phyloP scores from a whole-genome alignment of 441 rosid genomes.

The Cnidoscolus chayamansa region DNA sequence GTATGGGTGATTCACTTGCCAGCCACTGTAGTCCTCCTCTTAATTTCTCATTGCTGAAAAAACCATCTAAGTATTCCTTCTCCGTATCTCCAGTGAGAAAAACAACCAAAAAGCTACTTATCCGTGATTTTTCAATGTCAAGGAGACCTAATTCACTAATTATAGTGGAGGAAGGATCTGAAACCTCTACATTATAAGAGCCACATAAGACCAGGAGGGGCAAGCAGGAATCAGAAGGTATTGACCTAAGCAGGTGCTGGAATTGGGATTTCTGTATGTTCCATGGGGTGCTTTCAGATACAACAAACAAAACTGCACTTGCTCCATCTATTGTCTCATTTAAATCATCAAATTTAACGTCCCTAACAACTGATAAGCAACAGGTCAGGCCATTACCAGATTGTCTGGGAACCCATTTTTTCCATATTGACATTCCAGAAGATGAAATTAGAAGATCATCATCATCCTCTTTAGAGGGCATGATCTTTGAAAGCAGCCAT shows the following conservation, averaged over 20 bases:
- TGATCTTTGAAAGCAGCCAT: constrained; percentile 79
- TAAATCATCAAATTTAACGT: constrained; percentile 35
- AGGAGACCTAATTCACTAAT: constrained; percentile 55
- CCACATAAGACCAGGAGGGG: constrained; percentile 76
- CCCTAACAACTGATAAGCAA: constrained; percentile 71
- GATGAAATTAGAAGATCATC: constrained; percentile 52
- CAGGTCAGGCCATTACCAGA: constrained; percentile 44
- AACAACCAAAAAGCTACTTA: constrained; percentile 49
- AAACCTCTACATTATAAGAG: constrained; percentile 35
- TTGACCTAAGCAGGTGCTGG: constrained; percentile 51
- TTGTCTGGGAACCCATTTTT: constrained; percentile 53
- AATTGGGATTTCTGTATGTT: constrained; percentile 58
- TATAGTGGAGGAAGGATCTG: constrained; percentile 42
- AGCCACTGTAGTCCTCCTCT: constrained; percentile 84
- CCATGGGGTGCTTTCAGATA: constrained; percentile 57
- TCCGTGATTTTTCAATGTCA: constrained; percentile 61
- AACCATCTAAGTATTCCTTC: constrained; percentile 40
- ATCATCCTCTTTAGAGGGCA: constrained; percentile 45
- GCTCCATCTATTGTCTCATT: constrained; percentile 55
- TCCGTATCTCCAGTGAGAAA: constrained; percentile 52
- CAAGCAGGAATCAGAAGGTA: constrained; percentile 62
- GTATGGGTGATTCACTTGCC: constrained; percentile 67
- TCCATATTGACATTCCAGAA: constrained; percentile 80
- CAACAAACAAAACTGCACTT: constrained; percentile 69
- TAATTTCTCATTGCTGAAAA: constrained; percentile 60